Evolutionary conservation across 1,284 basidiomycete genomes (phyloP).

Genomic region (Ganoderma resinaceum): DNA sequence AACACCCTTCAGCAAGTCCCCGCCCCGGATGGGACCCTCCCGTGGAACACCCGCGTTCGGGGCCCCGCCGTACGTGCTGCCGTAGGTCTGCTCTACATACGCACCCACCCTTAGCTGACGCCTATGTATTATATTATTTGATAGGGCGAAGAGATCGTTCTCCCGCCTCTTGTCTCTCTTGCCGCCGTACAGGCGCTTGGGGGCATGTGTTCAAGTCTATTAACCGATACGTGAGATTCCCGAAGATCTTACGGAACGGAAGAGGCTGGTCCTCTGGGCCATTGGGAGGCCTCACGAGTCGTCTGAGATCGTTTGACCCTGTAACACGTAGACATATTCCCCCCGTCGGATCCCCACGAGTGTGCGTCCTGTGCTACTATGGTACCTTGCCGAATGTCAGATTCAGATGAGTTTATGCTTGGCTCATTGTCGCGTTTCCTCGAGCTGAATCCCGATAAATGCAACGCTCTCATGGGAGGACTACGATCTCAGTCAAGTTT

Average conservation of each 20-base stretch:
- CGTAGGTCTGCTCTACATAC: background rate
- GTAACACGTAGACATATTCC: too few species aligned
- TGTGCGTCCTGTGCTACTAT: background rate
- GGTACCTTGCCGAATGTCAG: background rate
- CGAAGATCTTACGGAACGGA: too few species aligned
- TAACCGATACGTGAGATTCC: too few species aligned
- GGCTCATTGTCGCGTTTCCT: too few species aligned
- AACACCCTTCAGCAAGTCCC: too few species aligned
- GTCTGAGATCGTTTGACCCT: too few species aligned
- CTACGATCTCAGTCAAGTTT: too few species aligned
- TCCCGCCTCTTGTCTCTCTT: background rate
- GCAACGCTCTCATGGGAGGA: too few species aligned
- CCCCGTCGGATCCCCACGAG: too few species aligned
- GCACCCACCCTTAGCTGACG: background rate
- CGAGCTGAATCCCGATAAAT: too few species aligned
- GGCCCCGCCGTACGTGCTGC: background rate
- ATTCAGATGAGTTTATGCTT: background rate
- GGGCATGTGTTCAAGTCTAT: background rate
- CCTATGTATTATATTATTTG: background rate
- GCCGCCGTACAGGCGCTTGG: background rate
- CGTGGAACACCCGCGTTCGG: background rate
- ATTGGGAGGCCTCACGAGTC: background rate
- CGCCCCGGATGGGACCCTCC: too few species aligned
- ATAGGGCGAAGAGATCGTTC: background rate
- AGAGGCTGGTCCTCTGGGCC: too few species aligned